phyloP scores from a whole-genome alignment of 108 stramenopile species.

The Conticribra guillardii region DNA sequence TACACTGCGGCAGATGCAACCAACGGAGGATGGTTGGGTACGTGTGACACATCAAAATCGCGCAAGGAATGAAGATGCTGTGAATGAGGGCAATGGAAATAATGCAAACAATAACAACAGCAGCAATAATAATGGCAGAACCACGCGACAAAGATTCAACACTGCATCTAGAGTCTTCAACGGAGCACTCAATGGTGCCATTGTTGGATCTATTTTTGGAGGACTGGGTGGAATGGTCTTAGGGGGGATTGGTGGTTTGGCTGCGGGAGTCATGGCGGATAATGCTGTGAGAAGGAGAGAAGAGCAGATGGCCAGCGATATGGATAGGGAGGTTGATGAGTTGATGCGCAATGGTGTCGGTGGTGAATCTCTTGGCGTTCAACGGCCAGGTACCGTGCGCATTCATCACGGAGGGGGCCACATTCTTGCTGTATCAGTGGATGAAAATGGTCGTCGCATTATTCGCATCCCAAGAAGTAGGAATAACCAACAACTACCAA shows the following conservation, averaged over 20 bases:
- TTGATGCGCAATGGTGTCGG: conserved; percentile 17
- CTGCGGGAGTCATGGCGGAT: conserved; percentile 21
- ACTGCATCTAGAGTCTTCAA: conserved; percentile 29
- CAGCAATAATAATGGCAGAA: background rate
- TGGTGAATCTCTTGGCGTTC: background rate
- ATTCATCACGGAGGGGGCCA: background rate
- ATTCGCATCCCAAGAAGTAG: background rate
- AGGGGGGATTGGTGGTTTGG: conserved; percentile 36
- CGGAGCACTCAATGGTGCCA: conserved; percentile 43
- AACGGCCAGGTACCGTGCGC: background rate
- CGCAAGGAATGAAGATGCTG: background rate
- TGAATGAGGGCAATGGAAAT: background rate
- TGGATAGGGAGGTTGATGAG: conserved; percentile 11
- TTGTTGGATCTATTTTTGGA: conserved; percentile 37
- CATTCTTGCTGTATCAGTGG: background rate
- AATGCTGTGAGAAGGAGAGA: conserved; percentile 1
- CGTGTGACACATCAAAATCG: background rate
- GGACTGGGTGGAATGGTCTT: conserved; percentile 37
- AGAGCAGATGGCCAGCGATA: conserved; percentile 12
- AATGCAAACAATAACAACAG: conserved; percentile 3
- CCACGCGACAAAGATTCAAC: background rate
- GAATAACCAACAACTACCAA: background rate
- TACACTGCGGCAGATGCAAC: too few relatives aligned
- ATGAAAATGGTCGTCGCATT: background rate
- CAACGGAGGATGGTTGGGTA: background rate